These are phyloP conservation scores for Pilaira anomala DNA, from an alignment of 192 early-diverging fungal genomes.

Conservation along the genomic window DNA sequence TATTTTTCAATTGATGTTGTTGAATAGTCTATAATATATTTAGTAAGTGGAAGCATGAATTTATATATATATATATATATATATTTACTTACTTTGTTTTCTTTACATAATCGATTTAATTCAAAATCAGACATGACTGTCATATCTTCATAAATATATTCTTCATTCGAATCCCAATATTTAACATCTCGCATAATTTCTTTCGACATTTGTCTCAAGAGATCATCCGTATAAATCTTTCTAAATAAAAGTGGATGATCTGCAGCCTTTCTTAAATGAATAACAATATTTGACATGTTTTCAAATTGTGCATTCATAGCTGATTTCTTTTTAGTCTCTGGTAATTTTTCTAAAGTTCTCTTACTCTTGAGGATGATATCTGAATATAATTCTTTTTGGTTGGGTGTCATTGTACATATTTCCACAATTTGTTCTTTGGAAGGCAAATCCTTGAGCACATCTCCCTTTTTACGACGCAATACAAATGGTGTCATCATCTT, in stretches of 20 bases:
- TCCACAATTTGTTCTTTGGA: conserved; percentile 55
- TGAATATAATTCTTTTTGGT: conserved; percentile 56
- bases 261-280: conserved; percentile 83
- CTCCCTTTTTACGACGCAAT: conserved; percentile 72
- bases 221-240: conserved; percentile 52
- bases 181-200: conserved; percentile 61
- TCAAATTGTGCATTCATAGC: conserved; percentile 16
- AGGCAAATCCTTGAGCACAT: conserved; percentile 67
- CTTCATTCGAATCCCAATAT: conserved; percentile 69
- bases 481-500: conserved; percentile 89
- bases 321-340: conserved; percentile 13
- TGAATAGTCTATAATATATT: conserved; percentile 31
- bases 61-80: background rate
- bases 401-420: conserved; percentile 43
- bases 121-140: conserved; percentile 84
- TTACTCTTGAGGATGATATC: conserved; percentile 36
- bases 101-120: conserved; percentile 64
- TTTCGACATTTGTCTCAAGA: conserved; percentile 65
- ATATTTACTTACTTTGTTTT: conserved; percentile 44
- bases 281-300: conserved; percentile 57
- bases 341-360: conserved; percentile 12
- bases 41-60: background rate
- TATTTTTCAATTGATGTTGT: conserved; percentile 43
- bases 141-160: conserved; percentile 86
- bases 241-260: conserved; percentile 82